Conservation (phyloP, 768 basidiomycete genomes). For the Crassisporium funariophilum region DNA sequence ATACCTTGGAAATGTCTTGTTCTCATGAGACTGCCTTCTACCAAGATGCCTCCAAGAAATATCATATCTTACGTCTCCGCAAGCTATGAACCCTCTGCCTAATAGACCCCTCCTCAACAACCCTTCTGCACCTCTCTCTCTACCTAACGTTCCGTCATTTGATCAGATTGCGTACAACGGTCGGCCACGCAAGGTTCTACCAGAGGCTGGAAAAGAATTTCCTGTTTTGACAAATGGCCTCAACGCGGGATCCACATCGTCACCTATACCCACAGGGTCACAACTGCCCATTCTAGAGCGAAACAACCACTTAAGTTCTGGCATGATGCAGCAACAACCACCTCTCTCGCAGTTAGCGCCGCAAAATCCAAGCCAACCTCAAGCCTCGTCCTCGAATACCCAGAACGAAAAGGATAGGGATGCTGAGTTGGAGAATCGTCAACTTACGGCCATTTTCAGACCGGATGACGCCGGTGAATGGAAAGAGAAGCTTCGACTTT, state of each 20-base stretch:
- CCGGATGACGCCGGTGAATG: constrained; percentile 87
- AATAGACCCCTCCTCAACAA: constrained; percentile 79
- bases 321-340: constrained; percentile 41
- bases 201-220: constrained; percentile 76
- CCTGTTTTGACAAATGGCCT: constrained; percentile 66
- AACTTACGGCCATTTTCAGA: constrained; percentile 81
- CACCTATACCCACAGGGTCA: constrained; percentile 45
- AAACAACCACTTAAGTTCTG: constrained; percentile 42
- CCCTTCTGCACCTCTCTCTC: constrained; percentile 59
- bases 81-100: constrained; percentile 96
- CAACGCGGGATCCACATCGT: constrained; percentile 50
- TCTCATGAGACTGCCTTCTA: neutral
- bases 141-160: constrained; percentile 74
- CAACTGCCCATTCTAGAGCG: constrained; percentile 53
- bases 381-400: constrained; percentile 28
- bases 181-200: constrained; percentile 78
- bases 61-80: constrained; percentile 93
- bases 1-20: neutral
- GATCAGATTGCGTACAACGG: constrained; percentile 77
- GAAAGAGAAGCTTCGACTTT: constrained; percentile 74
- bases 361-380: constrained; percentile 35
- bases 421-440: constrained; percentile 49
- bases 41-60: constrained; percentile 96
- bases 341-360: constrained; percentile 33
- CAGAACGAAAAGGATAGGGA: constrained; percentile 48